Percentiles rank a stretch among this genome's conserved stretches.
Conservation (phyloP, 2,329 filamentous ascomycete genomes). For the Paecilomyces dactylethromorphus region DNA sequence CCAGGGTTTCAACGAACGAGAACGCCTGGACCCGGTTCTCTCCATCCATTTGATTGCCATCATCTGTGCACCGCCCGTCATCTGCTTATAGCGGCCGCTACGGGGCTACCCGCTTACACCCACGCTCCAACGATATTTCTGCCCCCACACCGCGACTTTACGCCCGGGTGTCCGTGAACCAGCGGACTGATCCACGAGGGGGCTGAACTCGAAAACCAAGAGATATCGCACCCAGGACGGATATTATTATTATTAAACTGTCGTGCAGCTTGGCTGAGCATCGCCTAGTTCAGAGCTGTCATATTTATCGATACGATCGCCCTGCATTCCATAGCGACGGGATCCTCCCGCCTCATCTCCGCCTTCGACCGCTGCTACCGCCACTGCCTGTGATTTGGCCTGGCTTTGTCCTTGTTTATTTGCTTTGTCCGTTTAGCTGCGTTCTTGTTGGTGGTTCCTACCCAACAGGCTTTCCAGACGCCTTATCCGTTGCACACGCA, state of each 20-base stretch:
- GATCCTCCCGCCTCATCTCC: neutral
- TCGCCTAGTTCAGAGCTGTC: neutral
- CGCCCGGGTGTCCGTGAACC: neutral
- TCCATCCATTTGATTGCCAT: neutral
- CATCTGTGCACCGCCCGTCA: neutral
- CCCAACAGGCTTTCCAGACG: neutral
- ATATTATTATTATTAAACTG: neutral
- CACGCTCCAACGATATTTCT: neutral
- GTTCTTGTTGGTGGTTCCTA: neutral
- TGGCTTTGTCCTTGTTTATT: neutral
- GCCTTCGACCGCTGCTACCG: neutral
- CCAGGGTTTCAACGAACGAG: neutral
- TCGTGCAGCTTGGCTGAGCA: neutral
- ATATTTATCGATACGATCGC: neutral
- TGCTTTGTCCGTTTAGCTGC: neutral
- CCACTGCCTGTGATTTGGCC: neutral
- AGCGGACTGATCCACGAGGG: neutral
- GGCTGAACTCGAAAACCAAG: neutral
- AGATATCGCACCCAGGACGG: neutral
- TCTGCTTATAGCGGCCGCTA: neutral
- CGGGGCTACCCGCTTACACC: neutral
- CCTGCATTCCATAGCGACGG: neutral
- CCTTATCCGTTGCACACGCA: neutral
- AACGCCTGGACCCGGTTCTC: neutral
- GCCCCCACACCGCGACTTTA: neutral